These are phyloP conservation scores for Solanum arcanum DNA, from an alignment of 257 asterid species.

Conservation along the genomic window DNA sequence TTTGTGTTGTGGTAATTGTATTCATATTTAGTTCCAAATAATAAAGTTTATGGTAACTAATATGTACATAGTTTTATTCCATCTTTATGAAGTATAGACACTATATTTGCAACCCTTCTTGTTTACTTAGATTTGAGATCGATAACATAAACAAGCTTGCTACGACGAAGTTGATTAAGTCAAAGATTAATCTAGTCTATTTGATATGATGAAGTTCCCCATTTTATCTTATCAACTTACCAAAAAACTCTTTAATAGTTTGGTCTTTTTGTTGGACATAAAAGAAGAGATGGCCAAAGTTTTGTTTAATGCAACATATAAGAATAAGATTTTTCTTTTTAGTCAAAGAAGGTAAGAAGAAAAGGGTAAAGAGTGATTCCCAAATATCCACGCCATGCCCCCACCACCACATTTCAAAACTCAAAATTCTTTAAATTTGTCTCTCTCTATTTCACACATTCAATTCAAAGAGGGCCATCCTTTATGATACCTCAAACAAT, in stretches of 20 bases:
- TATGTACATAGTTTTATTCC: background rate
- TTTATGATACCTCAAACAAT: too few species aligned
- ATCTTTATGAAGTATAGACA: background rate
- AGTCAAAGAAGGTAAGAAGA: conserved; percentile 19
- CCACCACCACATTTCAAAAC: conserved; percentile 1
- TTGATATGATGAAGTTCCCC: background rate
- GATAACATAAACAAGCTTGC: background rate
- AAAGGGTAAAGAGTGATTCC: conserved; percentile 14
- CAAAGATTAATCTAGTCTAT: background rate
- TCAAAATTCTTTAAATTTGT: background rate
- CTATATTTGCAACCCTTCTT: background rate
- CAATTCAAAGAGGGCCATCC: background rate
- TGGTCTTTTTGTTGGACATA: background rate
- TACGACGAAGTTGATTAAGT: background rate
- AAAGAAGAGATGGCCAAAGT: background rate
- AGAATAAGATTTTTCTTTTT: background rate
- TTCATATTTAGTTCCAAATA: too few species aligned
- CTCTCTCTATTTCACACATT: background rate
- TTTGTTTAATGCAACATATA: background rate
- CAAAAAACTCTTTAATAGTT: background rate
- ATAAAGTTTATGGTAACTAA: too few species aligned
- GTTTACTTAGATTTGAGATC: too few species aligned
- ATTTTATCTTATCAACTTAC: background rate
- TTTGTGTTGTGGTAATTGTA: too few species aligned
- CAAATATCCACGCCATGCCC: conserved; percentile 7